These are phyloP conservation scores for Glomus cerebriforme DNA, from an alignment of 192 early-diverging fungal genomes.

Conservation along the genomic window DNA sequence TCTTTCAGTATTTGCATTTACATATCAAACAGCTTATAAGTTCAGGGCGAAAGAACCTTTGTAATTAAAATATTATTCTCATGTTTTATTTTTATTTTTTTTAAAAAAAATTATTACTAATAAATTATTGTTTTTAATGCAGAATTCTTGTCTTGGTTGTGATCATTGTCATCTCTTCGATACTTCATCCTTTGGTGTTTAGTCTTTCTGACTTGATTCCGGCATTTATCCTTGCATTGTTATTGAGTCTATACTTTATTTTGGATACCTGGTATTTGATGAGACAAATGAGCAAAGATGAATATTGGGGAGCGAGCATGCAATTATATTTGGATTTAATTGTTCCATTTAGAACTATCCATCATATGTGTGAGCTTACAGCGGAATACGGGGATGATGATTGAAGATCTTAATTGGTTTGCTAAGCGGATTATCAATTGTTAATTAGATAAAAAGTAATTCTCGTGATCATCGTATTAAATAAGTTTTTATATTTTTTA, in stretches of 20 bases:
- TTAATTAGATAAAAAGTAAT: no score
- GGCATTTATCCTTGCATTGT: not conserved
- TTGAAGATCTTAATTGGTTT: not conserved
- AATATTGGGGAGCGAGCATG: constrained; percentile 24
- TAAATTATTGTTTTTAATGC: not conserved
- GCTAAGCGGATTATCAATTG: no score
- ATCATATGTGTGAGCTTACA: constrained; percentile 28
- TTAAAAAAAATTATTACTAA: not conserved
- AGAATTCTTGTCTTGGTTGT: not conserved
- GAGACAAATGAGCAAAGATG: constrained; percentile 16
- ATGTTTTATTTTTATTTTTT: not conserved
- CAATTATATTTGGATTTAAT: constrained; percentile 28
- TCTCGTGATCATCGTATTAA: no score
- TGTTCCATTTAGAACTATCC: constrained; percentile 22
- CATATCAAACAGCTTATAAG: constrained; percentile 6
- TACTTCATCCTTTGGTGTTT: not conserved
- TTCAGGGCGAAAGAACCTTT: constrained; percentile 17
- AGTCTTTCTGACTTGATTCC: constrained; percentile 5
- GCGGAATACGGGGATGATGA: not conserved
- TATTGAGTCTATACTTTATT: constrained; percentile 17
- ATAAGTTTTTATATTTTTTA: no score
- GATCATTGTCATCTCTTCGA: not conserved
- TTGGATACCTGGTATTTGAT: constrained; percentile 30
- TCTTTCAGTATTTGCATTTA: not conserved
- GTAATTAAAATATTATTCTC: not conserved